phyloP scores from a whole-genome alignment of 345 rosid species.

The Sisymbrium altissimum region DNA sequence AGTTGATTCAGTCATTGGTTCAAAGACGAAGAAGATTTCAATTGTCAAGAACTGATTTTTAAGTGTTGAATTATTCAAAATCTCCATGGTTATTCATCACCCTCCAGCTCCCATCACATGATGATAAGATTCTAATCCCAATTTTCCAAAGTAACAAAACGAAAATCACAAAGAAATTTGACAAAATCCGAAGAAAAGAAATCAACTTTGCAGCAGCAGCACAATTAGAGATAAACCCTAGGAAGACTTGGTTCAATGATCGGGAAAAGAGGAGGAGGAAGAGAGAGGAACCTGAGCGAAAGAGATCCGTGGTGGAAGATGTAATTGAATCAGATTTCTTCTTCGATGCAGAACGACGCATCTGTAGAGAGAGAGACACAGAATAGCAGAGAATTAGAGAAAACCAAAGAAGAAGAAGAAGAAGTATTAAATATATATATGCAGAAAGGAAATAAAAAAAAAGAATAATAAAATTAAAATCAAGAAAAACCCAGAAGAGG shows the following conservation, averaged over 20 bases:
- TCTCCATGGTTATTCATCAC: background rate
- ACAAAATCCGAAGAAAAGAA: background rate
- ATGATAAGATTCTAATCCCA: background rate
- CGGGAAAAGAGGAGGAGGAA: background rate
- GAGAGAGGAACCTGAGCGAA: slow-evolving; percentile 70
- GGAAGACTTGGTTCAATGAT: background rate
- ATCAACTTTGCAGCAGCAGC: background rate
- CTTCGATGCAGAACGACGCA: slow-evolving; percentile 86
- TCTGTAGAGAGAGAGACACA: slow-evolving; percentile 41
- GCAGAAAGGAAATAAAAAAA: background rate
- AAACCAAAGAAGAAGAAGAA: background rate
- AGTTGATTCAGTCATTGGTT: background rate
- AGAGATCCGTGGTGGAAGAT: slow-evolving; percentile 78
- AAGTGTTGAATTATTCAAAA: background rate
- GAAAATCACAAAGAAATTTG: too few species aligned
- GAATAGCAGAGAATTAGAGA: background rate
- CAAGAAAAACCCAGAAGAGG: slow-evolving; percentile 18
- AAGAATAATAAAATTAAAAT: background rate
- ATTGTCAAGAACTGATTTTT: background rate
- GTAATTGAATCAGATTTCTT: slow-evolving; percentile 60
- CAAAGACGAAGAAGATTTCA: background rate
- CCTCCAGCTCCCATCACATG: background rate
- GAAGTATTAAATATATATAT: background rate
- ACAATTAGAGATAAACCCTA: slow-evolving; percentile 29
- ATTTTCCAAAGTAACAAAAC: background rate